These are phyloP conservation scores for Fusarium chlamydosporum DNA, from an alignment of 2,329 filamentous ascomycete species.

Conservation along the genomic window DNA sequence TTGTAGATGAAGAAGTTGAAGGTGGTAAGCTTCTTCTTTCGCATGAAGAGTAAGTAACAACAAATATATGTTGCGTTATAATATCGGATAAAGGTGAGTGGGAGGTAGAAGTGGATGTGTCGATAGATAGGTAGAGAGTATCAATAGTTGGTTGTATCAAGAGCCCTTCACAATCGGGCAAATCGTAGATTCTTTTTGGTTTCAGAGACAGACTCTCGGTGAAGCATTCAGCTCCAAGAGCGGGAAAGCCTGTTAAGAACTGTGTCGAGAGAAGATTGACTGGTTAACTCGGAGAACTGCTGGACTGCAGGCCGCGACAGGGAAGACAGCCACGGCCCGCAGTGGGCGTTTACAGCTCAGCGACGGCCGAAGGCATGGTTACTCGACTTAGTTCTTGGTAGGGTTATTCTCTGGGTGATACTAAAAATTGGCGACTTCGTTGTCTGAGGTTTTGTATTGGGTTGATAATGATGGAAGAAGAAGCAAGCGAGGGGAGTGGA, in stretches of 20 bases:
- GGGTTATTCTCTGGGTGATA: conserved; percentile 54
- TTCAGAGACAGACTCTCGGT: conserved; percentile 59
- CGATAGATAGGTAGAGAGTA: conserved; percentile 17
- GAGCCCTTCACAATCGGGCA: conserved; percentile 52
- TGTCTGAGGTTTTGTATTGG: conserved; percentile 64
- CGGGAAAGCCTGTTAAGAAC: conserved; percentile 72
- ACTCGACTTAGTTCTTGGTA: conserved; percentile 76
- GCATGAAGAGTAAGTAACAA: background rate
- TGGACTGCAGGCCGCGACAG: conserved; percentile 79
- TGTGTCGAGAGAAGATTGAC: conserved; percentile 73
- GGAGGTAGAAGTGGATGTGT: conserved; percentile 2
- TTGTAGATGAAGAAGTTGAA: background rate
- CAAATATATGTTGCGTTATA: conserved; percentile 13
- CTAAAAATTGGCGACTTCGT: conserved; percentile 70
- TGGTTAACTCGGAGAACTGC: conserved; percentile 82
- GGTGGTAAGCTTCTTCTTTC: background rate
- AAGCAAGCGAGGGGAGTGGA: conserved; percentile 49
- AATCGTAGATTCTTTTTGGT: conserved; percentile 50
- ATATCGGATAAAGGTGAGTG: conserved; percentile 9
- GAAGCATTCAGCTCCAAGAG: conserved; percentile 57
- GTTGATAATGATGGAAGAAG: conserved; percentile 53
- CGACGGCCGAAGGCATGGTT: conserved; percentile 80
- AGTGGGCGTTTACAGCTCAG: conserved; percentile 94
- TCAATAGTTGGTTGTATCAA: conserved; percentile 32
- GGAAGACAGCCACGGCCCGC: conserved; percentile 69